Percentiles rank a stretch among this genome's conserved stretches.
Conservation (phyloP, 306 rosid genomes). For the Lagenaria siceraria region DNA sequence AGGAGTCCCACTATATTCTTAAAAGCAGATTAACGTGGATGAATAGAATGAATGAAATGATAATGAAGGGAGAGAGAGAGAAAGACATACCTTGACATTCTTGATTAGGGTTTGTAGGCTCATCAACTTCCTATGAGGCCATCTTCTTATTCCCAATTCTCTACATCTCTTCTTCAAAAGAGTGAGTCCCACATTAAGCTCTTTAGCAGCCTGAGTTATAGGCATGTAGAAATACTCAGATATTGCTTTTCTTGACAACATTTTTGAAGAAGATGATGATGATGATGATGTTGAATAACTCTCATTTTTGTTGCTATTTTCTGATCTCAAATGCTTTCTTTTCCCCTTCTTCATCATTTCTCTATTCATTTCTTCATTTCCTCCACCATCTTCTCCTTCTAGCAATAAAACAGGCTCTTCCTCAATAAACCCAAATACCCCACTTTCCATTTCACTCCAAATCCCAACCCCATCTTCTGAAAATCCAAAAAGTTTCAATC, state of each 20-base stretch:
- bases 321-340: not conserved
- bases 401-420: not conserved
- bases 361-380: not conserved
- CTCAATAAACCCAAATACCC: not conserved
- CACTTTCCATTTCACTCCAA: not conserved
- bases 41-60: too few species aligned
- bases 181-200: conserved; percentile 70
- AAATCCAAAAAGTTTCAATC: not conserved
- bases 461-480: not conserved
- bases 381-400: not conserved
- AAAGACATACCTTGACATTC: conserved; percentile 45
- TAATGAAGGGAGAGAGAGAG: not conserved
- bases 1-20: too few species aligned
- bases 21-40: too few species aligned
- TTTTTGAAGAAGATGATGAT: conserved; percentile 14
- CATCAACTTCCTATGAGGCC: conserved; percentile 85
- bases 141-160: conserved; percentile 67
- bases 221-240: conserved; percentile 75
- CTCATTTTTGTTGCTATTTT: not conserved
- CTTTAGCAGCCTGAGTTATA: conserved; percentile 59
- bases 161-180: conserved; percentile 73
- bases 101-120: conserved; percentile 69
- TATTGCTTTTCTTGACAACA: conserved; percentile 31
- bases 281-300: not conserved
- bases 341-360: not conserved